Percentiles rank a stretch among this genome's conserved stretches.
phyloP scores from a whole-genome alignment of 305 asterid species.

The Lippia alba region DNA sequence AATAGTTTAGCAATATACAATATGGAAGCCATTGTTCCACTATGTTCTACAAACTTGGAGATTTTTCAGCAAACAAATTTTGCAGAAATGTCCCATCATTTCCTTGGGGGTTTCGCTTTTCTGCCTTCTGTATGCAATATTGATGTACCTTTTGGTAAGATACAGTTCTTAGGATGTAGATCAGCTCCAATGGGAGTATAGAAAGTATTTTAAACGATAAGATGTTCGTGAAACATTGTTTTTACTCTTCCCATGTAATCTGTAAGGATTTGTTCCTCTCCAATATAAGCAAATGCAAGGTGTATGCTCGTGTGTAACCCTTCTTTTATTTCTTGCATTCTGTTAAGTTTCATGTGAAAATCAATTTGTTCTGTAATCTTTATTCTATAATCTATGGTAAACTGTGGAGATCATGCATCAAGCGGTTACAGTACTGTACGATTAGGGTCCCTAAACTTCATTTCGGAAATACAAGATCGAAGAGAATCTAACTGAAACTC shows the following conservation, averaged over 20 bases:
- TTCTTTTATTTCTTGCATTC: too few relatives aligned
- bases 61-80: conserved; percentile 31
- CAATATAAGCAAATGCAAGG: conserved; percentile 27
- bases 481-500: too few relatives aligned
- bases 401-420: too few relatives aligned
- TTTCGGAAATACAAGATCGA: too few relatives aligned
- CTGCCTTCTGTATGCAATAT: conserved; percentile 26
- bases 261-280: conserved; percentile 30
- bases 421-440: too few relatives aligned
- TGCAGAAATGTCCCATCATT: conserved; percentile 26
- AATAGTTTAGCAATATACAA: conserved; percentile 32
- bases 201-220: conserved; percentile 7
- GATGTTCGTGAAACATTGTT: conserved; percentile 17
- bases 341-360: not conserved
- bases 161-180: conserved; percentile 28
- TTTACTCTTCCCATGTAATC: conserved; percentile 22
- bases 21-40: too few relatives aligned
- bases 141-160: conserved; percentile 23
- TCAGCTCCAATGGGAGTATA: conserved; percentile 25
- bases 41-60: conserved; percentile 17
- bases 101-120: conserved; percentile 14
- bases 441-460: too few relatives aligned
- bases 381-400: too few relatives aligned
- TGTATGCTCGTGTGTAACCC: not conserved
- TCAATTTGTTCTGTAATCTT: too few relatives aligned